phyloP scores from a whole-genome alignment of 257 asterid genomes.

The Coffea eugenioides region DNA sequence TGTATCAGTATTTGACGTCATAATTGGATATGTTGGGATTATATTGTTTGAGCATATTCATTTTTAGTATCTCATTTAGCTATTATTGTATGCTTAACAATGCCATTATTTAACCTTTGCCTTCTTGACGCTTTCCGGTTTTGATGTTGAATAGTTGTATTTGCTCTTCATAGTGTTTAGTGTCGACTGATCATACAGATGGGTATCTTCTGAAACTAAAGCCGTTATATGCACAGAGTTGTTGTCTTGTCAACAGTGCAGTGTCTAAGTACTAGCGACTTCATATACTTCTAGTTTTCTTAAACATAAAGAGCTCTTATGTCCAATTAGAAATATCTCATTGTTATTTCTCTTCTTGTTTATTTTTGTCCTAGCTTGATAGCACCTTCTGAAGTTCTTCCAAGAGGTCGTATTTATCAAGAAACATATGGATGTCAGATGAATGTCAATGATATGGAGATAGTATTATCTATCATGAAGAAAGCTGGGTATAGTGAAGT shows the following conservation, averaged over 20 bases:
- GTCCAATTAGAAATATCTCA: background rate
- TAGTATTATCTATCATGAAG: constrained; percentile 92
- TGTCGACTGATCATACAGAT: background rate
- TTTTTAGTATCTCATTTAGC: background rate
- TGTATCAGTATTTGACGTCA: background rate
- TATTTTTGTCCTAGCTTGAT: constrained; percentile 43
- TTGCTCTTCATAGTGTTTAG: no score
- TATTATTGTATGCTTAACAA: background rate
- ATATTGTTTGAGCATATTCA: background rate
- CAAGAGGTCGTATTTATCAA: constrained; percentile 86
- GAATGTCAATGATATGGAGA: constrained; percentile 99
- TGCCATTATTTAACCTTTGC: background rate
- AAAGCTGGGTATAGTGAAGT: constrained; percentile 76
- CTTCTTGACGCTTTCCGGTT: background rate
- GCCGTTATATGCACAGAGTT: background rate
- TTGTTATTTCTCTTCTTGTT: constrained; percentile 1
- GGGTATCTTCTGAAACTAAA: background rate
- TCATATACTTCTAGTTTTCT: background rate
- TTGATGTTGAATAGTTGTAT: background rate
- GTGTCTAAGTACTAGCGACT: no score
- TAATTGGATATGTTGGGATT: no score
- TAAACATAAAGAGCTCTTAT: no score
- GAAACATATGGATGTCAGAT: constrained; percentile 99
- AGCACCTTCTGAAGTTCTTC: constrained; percentile 46
- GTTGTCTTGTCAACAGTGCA: no score